Percentiles rank a stretch among this genome's conserved stretches.
These are phyloP conservation scores for Carex pumila DNA, from an alignment of 176 grass and related monocot species.

Conservation along the genomic window DNA sequence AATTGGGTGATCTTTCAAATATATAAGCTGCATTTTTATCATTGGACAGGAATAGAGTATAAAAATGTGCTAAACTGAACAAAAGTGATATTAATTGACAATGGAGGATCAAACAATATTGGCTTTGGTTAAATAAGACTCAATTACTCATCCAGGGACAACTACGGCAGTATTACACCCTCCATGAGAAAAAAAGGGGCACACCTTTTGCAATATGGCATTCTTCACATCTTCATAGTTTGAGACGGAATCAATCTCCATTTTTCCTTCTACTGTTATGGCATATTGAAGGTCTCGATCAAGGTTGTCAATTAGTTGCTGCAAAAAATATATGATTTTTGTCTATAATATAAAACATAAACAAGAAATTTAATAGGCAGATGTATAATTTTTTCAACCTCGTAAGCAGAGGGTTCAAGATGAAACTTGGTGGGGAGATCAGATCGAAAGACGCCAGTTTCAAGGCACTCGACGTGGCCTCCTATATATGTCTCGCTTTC, in stretches of 20 bases:
- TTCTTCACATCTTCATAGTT: conserved; percentile 99
- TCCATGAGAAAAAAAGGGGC: conserved; percentile 18
- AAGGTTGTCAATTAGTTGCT: conserved; percentile 90
- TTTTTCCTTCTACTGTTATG: conserved; percentile 84
- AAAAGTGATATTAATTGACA: background rate
- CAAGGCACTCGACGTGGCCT: conserved; percentile 97
- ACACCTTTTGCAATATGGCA: conserved; percentile 86
- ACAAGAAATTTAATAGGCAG: conserved; percentile 18
- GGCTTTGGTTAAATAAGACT: conserved; percentile 8
- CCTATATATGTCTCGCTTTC: conserved; percentile 99
- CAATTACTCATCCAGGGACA: background rate
- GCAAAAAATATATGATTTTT: conserved; percentile 24
- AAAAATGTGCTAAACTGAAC: conserved; percentile 11
- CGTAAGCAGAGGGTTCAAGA: conserved; percentile 65
- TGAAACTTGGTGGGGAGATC: conserved; percentile 98
- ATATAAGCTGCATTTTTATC: conserved; percentile 62
- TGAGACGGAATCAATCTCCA: conserved; percentile 69
- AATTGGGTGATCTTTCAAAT: conserved; percentile 76
- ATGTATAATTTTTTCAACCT: conserved; percentile 36
- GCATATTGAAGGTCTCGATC: conserved; percentile 95
- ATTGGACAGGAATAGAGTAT: conserved; percentile 10
- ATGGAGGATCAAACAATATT: conserved; percentile 3
- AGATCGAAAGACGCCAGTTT: conserved; percentile 99
- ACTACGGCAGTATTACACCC: background rate
- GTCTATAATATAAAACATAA: background rate